Evolutionary conservation across 2,329 filamentous ascomycete genomes (phyloP), one percentile per base, ranked within the genome.

Genomic region (Aureobasidium zeae): DNA sequence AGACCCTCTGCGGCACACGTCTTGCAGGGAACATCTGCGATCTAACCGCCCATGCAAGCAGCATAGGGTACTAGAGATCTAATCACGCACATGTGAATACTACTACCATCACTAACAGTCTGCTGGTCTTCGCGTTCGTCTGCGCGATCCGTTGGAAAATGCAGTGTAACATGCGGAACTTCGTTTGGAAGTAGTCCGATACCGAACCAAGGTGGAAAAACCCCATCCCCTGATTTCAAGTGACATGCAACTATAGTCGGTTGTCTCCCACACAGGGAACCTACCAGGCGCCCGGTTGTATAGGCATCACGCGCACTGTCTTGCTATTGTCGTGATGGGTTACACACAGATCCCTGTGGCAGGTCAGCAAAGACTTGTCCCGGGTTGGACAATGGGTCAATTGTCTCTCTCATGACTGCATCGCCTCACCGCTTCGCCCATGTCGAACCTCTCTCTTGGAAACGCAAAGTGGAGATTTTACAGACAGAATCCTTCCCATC

Each of bases 171-270:
- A 17, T 12, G 28, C 20, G 32, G 38, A 25, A 20, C 28, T 17
- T 34, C 15, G 16, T 8, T 15, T 43, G 21, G 11, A 28, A n/a
- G 30, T 15, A 9, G n/a, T 22, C 22, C 39, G 30, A 21, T 26
- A 16, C 30, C 30, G 39, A 43, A 43, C 39, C 39, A 43, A 43
- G 39, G 34, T 34, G 12, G 12, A 11, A 32, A 15, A 19, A 13
- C 20, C 9, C n/a, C n/a, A n/a, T n/a, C 11, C 36, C 26, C 20
- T 38, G 13, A 26, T 26, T 30, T 16, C 22, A 22, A 5, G 17
- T 22, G 28, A 19, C 37, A 32, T 32, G 13, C 28, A 5, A 25
- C n/a, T 13, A 30, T 28, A 22, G 35, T 25, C 26, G 5, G 16
- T 22, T 8, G 22, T 12, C 15, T 36, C 13, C 22, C n/a, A 36